These are phyloP conservation scores for Gaillardinia entomophila DNA, from an alignment of 805 yeast species.

Conservation along the genomic window DNA sequence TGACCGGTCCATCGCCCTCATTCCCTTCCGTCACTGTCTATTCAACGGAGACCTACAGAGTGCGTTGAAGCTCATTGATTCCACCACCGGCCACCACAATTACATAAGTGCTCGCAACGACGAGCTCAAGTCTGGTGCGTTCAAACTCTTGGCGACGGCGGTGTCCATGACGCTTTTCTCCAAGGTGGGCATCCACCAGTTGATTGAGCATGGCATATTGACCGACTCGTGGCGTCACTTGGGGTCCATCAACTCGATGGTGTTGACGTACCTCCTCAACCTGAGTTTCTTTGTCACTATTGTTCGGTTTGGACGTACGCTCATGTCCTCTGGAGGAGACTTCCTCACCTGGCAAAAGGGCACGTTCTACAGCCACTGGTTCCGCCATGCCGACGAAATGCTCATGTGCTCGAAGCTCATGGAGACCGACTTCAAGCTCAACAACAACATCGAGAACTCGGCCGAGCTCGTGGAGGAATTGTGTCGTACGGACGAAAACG, in stretches of 20 bases:
- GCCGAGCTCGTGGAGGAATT: constrained; percentile 31
- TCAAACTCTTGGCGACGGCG: constrained; percentile 26
- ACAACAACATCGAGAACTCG: constrained; percentile 32
- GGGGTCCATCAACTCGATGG: constrained; percentile 43
- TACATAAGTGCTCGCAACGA: constrained; percentile 35
- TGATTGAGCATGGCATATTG: constrained; percentile 31
- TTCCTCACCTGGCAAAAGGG: constrained; percentile 60
- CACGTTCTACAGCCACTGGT: constrained; percentile 60
- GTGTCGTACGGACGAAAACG: constrained; percentile 24
- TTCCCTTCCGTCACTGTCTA: constrained; percentile 59
- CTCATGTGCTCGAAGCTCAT: constrained; percentile 58
- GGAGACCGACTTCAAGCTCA: constrained; percentile 56
- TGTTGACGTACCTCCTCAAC: constrained; percentile 34
- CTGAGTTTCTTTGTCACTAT: constrained; percentile 36
- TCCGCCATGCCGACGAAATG: constrained; percentile 61
- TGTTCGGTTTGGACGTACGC: constrained; percentile 35
- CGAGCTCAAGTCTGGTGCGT: constrained; percentile 22
- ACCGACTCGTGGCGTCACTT: constrained; percentile 32
- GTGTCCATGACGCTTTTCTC: constrained; percentile 29
- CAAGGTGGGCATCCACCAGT: constrained; percentile 36
- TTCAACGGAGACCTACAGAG: constrained; percentile 51
- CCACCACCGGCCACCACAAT: constrained; percentile 53
- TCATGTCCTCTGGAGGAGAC: constrained; percentile 44
- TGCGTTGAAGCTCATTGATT: constrained; percentile 54
- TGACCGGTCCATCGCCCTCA: constrained; percentile 39